Conservation (phyloP, 148 eudicot genomes). For the Vaccinium darrowii region DNA sequence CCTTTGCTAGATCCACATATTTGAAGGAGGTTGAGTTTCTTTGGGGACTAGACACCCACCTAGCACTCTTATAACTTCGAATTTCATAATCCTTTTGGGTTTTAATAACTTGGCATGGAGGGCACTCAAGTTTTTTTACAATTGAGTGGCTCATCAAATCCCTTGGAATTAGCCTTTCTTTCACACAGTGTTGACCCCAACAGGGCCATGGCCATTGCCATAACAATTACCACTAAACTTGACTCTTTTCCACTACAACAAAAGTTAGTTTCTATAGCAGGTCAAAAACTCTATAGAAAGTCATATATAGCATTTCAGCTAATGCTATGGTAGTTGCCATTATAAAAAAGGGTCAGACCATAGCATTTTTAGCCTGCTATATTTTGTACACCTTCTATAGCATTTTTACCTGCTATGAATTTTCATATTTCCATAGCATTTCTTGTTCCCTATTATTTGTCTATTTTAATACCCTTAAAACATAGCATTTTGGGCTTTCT, state of each 20-base stretch:
- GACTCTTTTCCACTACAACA: background rate
- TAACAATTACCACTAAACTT: background rate
- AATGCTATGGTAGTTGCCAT: too few relatives aligned
- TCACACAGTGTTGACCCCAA: background rate
- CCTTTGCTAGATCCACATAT: background rate
- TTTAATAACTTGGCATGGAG: slow-evolving; percentile 5
- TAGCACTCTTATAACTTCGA: slow-evolving; percentile 3
- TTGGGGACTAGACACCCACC: background rate
- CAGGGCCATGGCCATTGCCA: background rate
- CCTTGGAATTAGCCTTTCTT: background rate
- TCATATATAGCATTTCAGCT: too few relatives aligned
- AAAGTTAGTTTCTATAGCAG: too few relatives aligned
- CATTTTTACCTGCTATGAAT: too few relatives aligned
- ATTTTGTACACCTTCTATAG: too few relatives aligned
- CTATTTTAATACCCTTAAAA: too few relatives aligned
- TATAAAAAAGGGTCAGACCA: too few relatives aligned
- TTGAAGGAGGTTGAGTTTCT: slow-evolving; percentile 1
- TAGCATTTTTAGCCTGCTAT: too few relatives aligned
- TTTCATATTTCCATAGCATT: too few relatives aligned
- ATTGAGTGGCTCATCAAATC: background rate
- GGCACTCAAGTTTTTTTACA: slow-evolving; percentile 1
- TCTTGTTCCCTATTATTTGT: too few relatives aligned
- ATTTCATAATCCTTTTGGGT: slow-evolving; percentile 6
- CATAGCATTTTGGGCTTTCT: too few relatives aligned
- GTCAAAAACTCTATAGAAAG: too few relatives aligned